These are phyloP conservation scores for Chlamydomonas sp. DNA, from an alignment of 139 green algal species.

Conservation along the genomic window DNA sequence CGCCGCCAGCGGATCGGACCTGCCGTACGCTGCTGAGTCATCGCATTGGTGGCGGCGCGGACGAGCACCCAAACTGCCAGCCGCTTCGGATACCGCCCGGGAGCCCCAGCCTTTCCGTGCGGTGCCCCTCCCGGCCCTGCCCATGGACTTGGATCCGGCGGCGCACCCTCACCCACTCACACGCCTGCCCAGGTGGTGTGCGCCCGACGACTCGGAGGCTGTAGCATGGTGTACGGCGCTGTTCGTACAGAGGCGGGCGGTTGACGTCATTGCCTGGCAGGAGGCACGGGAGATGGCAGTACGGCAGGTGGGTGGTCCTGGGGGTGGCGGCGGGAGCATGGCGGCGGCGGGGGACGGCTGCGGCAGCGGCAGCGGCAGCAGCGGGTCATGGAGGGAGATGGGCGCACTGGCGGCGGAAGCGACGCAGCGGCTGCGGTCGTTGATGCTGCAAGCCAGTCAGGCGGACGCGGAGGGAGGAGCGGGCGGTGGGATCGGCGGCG, in stretches of 20 bases:
- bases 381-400: neutral
- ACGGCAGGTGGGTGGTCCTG: neutral
- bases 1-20: neutral
- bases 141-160: conserved; percentile 13
- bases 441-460: too few species aligned
- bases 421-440: too few species aligned
- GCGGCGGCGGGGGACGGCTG: neutral
- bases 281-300: conserved; percentile 17
- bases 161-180: conserved; percentile 21
- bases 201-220: neutral
- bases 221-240: neutral
- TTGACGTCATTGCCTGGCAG: conserved; percentile 15
- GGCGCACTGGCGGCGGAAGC: too few species aligned
- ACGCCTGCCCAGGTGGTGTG: neutral
- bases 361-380: neutral
- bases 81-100: neutral
- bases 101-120: neutral
- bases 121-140: conserved; percentile 23
- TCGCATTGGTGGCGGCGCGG: neutral
- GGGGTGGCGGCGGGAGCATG: neutral
- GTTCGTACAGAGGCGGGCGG: conserved; percentile 3
- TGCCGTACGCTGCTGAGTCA: neutral
- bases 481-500: neutral
- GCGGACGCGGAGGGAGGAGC: neutral
- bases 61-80: neutral